Percentiles rank a stretch among this genome's conserved stretches.
Evolutionary conservation across 192 early-diverging fungal species (phyloP).

Genomic region (Neocallimastix lanati): DNA sequence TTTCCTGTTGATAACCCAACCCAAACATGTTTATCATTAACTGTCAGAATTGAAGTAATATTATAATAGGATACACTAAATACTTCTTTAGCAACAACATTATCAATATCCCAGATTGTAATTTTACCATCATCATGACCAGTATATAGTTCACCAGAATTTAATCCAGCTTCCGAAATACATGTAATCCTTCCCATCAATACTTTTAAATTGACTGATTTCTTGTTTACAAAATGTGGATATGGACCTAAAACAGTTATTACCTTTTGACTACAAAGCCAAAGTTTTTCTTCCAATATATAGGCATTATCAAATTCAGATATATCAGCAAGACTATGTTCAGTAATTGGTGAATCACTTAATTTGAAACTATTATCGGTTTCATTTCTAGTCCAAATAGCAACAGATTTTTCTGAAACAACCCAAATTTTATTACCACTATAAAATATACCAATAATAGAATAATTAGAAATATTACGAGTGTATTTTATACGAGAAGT

Average conservation of each 20-base stretch:
- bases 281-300: neutral
- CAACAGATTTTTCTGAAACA: neutral
- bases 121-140: conserved; percentile 70
- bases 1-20: conserved; percentile 58
- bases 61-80: conserved; percentile 42
- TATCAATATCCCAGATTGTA: conserved; percentile 40
- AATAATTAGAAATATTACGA: neutral
- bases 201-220: neutral
- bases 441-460: neutral
- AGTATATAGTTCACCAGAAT: conserved; percentile 26
- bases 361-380: neutral
- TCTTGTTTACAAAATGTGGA: neutral
- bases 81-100: conserved; percentile 18
- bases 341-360: neutral
- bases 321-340: neutral
- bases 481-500: neutral
- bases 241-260: neutral
- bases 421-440: neutral
- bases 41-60: conserved; percentile 38
- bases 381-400: neutral
- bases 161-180: neutral
- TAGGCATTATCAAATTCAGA: neutral
- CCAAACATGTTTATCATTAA: conserved; percentile 51
- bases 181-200: neutral
- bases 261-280: neutral